Evolutionary conservation across 179 eudicot species (phyloP).

Genomic region (Silene noctiflora): DNA sequence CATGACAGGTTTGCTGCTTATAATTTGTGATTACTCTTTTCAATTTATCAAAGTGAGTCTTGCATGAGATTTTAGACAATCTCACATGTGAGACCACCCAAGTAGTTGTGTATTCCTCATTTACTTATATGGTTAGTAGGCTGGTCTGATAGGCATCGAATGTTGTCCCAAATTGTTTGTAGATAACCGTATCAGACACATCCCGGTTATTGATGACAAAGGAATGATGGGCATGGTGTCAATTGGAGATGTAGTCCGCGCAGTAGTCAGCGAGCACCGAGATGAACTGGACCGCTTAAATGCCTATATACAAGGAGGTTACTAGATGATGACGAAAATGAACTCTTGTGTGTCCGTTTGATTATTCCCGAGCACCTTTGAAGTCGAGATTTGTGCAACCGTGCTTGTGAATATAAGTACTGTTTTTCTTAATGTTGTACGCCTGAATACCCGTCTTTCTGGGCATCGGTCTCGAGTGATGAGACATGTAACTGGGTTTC

Average conservation of each 20-base stretch:
- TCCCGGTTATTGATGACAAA: constrained; percentile 64
- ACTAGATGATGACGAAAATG: constrained; percentile 57
- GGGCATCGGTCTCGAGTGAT: constrained; percentile 12
- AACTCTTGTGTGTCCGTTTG: background rate
- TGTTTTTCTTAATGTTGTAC: constrained; percentile 18
- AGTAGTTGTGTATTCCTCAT: background rate
- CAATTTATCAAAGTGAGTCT: background rate
- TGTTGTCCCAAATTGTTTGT: constrained; percentile 25
- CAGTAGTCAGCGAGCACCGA: constrained; percentile 88
- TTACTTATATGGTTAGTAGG: too few relatives aligned
- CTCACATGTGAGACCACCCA: background rate
- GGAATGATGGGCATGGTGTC: constrained; percentile 98
- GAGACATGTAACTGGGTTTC: constrained; percentile 18
- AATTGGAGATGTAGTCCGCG: constrained; percentile 98
- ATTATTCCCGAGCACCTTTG: constrained; percentile 16
- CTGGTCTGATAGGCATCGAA: background rate
- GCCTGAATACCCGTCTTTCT: background rate
- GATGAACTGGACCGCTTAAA: constrained; percentile 91
- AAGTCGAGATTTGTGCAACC: constrained; percentile 12
- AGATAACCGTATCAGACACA: constrained; percentile 99
- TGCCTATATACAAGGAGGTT: constrained; percentile 90
- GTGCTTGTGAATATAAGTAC: constrained; percentile 27
- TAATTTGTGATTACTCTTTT: background rate
- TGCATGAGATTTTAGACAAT: background rate
- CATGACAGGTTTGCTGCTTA: constrained; percentile 68